phyloP scores from a whole-genome alignment of 257 asterid genomes.

The Knoxia roxburghii region DNA sequence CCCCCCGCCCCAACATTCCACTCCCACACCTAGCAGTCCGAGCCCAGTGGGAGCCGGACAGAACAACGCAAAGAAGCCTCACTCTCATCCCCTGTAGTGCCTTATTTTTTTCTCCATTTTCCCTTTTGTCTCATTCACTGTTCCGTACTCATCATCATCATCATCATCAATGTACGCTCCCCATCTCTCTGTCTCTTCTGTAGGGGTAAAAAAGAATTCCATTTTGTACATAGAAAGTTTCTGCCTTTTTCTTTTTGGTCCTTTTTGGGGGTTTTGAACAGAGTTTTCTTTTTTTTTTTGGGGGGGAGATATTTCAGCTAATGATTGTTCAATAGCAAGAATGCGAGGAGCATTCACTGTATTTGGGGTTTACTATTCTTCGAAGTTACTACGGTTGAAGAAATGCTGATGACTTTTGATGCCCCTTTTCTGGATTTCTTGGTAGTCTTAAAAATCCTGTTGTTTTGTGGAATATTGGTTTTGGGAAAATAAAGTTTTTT shows the following conservation, averaged over 20 bases:
- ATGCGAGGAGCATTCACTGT: no score
- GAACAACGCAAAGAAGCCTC: background rate
- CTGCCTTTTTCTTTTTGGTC: background rate
- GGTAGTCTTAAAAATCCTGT: background rate
- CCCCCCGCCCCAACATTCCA: no score
- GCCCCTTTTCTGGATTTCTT: background rate
- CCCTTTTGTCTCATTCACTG: conserved; percentile 7
- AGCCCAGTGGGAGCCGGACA: background rate
- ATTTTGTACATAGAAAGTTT: background rate
- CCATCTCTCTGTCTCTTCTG: conserved; percentile 3
- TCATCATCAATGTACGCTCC: conserved; percentile 10
- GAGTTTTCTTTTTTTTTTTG: no score
- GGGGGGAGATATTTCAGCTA: no score
- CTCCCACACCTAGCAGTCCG: no score
- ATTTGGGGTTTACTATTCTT: background rate
- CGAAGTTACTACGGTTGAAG: background rate
- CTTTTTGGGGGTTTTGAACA: no score
- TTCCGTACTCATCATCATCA: conserved; percentile 11
- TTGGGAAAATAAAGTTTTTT: background rate
- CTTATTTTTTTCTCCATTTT: background rate
- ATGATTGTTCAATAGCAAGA: no score
- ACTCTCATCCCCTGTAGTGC: background rate
- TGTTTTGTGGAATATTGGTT: background rate
- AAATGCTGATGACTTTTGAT: background rate
- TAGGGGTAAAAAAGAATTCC: background rate